Percentiles rank a stretch among this genome's conserved stretches.
These are phyloP conservation scores for Volvox reticuliferus DNA, from an alignment of 139 green algal genomes.

Conservation along the genomic window DNA sequence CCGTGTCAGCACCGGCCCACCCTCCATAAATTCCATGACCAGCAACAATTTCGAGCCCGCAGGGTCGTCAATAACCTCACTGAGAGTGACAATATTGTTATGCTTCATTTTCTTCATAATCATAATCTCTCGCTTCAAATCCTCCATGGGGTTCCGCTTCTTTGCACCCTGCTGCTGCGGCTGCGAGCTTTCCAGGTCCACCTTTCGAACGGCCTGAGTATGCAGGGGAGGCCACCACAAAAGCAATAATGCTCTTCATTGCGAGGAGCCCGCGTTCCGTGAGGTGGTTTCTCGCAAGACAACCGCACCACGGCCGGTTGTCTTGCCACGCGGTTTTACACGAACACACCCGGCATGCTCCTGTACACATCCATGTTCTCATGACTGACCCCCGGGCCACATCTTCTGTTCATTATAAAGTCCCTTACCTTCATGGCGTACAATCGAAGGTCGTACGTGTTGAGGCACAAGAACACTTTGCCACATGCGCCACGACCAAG, in stretches of 20 bases:
- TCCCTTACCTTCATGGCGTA: slow-evolving; percentile 86
- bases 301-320: no score
- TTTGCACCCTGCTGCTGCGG: slow-evolving; percentile 41
- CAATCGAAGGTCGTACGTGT: slow-evolving; percentile 77
- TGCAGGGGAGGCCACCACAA: not conserved
- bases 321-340: no score
- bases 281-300: no score
- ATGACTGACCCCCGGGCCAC: not conserved
- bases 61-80: slow-evolving; percentile 86
- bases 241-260: no score
- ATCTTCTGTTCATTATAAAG: not conserved
- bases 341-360: no score
- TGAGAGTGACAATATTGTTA: slow-evolving; percentile 80
- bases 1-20: slow-evolving; percentile 80
- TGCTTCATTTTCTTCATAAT: slow-evolving; percentile 84
- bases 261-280: no score
- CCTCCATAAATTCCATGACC: slow-evolving; percentile 91
- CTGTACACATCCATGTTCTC: no score
- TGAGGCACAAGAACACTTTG: slow-evolving; percentile 88
- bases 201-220: slow-evolving; percentile 65
- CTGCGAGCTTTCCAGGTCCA: slow-evolving; percentile 62
- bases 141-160: slow-evolving; percentile 73
- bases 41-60: slow-evolving; percentile 82
- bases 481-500: slow-evolving; percentile 82
- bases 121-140: slow-evolving; percentile 80